These are phyloP conservation scores for Leucogyrophana mollusca DNA, from an alignment of 768 basidiomycete species.

Conservation along the genomic window DNA sequence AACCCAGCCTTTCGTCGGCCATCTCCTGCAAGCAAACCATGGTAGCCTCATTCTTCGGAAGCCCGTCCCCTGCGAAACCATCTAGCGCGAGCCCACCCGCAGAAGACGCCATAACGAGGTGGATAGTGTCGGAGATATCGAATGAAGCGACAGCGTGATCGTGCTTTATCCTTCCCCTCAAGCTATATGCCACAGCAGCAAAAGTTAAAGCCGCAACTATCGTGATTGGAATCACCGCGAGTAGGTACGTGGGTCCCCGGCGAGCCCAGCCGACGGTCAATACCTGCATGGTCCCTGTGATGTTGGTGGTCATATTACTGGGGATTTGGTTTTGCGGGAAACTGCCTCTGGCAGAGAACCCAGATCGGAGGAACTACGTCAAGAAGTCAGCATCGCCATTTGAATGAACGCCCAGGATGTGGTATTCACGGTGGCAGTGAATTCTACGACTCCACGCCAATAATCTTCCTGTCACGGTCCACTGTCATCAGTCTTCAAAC, in stretches of 20 bases:
- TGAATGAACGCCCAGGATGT: too few relatives aligned
- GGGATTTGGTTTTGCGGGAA: constrained; percentile 1
- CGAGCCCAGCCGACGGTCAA: constrained; percentile 3
- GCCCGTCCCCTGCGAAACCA: neutral
- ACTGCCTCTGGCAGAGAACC: neutral
- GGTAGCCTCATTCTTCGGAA: neutral
- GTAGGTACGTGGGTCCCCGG: neutral
- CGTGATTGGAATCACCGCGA: constrained; percentile 4
- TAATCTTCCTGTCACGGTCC: constrained; percentile 3
- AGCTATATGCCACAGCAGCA: neutral
- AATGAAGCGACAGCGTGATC: neutral
- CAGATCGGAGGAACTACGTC: constrained; percentile 4
- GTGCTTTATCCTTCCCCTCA: neutral
- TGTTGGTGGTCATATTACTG: neutral
- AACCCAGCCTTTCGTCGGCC: too few relatives aligned
- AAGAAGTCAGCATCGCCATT: too few relatives aligned
- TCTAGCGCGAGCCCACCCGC: neutral
- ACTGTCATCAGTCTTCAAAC: too few relatives aligned
- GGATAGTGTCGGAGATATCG: constrained; percentile 1
- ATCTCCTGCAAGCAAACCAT: neutral
- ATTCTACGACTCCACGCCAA: constrained; percentile 8
- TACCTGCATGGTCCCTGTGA: constrained; percentile 5
- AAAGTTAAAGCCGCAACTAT: neutral
- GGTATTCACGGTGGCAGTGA: constrained; percentile 4
- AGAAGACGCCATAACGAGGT: constrained; percentile 7